Base-by-base conservation (phyloP, 768 basidiomycete genomes). In the Trametes maxima region DNA sequence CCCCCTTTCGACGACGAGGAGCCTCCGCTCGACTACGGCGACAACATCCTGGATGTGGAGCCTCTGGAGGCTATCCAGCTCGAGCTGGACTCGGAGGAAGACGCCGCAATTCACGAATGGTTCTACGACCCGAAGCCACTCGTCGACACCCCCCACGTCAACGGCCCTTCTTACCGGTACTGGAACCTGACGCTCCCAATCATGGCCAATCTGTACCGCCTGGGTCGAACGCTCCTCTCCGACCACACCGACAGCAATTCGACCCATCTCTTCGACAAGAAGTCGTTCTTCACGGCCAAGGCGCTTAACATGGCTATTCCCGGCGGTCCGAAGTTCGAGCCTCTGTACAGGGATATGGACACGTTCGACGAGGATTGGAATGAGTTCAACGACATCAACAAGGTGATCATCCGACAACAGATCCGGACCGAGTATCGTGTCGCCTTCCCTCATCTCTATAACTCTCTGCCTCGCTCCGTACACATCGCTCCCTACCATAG, bases 1-100 rank as follows among this genome's bases (percentile, higher is more conserved):
- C 97, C 97, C 22, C 97, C 96, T 0, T 99, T 98, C 72, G 97
- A 99, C 72, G 97, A 98, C 71, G 96, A 99, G 77, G 97, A 99
- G 69, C 97, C 97, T 10, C 97, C 97, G 2, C 83, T 98, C 74
- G 97, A 99, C 73, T 99, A 99, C 70, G 97, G 97, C 54, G 97
- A 99, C 80, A 99, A 99, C 74, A 90, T 99, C 12, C 78, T 99
- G 68, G 97, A 99, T 69, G 95, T 98, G 11, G 97, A 99, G 48
- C 97, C 97, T 44, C 80, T 99, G 54, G 97, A 99, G 74, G 93
- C 95, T 21, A 99, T 99, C 69, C 97, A 98, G 76, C 79, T 98
- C 56, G 97, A 99, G 66, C 78, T 99, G 37, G 97, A 99, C 69
- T 75, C 87, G 47, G 90, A 94, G 59, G 97, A 99, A 76, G 97